Evolutionary conservation across 148 eudicot genomes (phyloP), one percentile per base, ranked within the genome.

Genomic region (Heliamphora exappendiculata): DNA sequence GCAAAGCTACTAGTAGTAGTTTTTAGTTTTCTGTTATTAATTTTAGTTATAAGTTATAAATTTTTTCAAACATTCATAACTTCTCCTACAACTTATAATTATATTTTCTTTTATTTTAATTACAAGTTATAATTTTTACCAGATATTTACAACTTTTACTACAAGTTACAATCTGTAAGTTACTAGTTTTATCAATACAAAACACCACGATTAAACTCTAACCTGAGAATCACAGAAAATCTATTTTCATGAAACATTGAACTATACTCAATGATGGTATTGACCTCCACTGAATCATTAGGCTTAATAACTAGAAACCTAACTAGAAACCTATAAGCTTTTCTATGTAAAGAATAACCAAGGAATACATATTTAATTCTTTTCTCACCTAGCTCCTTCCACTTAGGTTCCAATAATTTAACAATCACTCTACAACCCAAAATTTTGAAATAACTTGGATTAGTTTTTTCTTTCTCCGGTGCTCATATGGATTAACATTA

Each of bases 311-410:
- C 45, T 5, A 42, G 45, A 42, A 42, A n/a, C n/a, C n/a, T n/a
- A n/a, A 42, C 45, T 42, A 42, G 45, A 42, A 42, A 49, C 12
- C 17, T 4, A 1, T 49, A 49, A 7, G 53, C 53, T 14, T 49
- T 49, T 3, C 45, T 42, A 42, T 42, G 45, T 42, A 42, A 42
- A 42, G 45, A 12, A 49, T 49, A 49, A 14, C 53, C 13, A 49
- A 49, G 53, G 53, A 69, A 69, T n/a, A 69, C 24, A 24, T 22
- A 69, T 44, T 69, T 29, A 3, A 69, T 69, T 39, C 73, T 19
- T 69, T 19, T 69, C 3, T 69, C 51, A 20, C 73, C 53, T 12
- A 69, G 1, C 2, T 69, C 28, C 16, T 14, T 60, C 3, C 37
- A 3, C 11, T 58, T 58, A 7, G 63, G 63, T 58, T 58, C 24